Evolutionary conservation across 2,329 filamentous ascomycete genomes (phyloP).

Genomic region (Trichophyton simii): DNA sequence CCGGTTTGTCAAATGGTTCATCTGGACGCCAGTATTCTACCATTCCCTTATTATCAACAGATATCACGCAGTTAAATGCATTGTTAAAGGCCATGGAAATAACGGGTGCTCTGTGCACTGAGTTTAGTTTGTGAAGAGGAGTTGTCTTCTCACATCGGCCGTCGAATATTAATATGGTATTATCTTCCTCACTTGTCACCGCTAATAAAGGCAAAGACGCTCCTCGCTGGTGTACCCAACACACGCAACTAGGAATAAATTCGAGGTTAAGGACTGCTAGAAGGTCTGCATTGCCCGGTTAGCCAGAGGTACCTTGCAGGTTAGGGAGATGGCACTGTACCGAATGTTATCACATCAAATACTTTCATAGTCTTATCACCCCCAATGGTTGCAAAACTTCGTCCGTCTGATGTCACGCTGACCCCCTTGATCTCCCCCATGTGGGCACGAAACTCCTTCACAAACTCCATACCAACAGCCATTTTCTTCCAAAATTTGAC

Average conservation of each 20-base stretch:
- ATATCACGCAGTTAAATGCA: constrained; percentile 77
- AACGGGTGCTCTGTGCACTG: constrained; percentile 70
- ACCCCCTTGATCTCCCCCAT: constrained; percentile 70
- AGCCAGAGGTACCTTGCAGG: background rate
- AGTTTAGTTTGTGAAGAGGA: constrained; percentile 64
- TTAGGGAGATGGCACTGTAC: constrained; percentile 25
- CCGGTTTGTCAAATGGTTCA: constrained; percentile 74
- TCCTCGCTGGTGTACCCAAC: constrained; percentile 81
- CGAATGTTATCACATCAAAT: constrained; percentile 66
- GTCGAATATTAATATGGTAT: constrained; percentile 71
- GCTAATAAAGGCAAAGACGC: constrained; percentile 80
- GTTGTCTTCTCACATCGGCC: constrained; percentile 68
- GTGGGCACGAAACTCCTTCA: constrained; percentile 94
- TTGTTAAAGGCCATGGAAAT: constrained; percentile 83
- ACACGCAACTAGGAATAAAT: constrained; percentile 63
- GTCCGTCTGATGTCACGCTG: constrained; percentile 75
- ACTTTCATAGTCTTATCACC: constrained; percentile 37
- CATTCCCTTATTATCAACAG: constrained; percentile 82
- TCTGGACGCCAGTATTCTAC: constrained; percentile 84
- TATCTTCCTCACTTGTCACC: constrained; percentile 61
- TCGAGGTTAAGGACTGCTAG: constrained; percentile 70
- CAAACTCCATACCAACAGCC: constrained; percentile 81
- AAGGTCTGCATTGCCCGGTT: constrained; percentile 43
- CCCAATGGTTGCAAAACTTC: constrained; percentile 85
- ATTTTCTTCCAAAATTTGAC: constrained; percentile 99